Conservation (phyloP, 352 stramenopile genomes). For the Pythium periplocum region DNA sequence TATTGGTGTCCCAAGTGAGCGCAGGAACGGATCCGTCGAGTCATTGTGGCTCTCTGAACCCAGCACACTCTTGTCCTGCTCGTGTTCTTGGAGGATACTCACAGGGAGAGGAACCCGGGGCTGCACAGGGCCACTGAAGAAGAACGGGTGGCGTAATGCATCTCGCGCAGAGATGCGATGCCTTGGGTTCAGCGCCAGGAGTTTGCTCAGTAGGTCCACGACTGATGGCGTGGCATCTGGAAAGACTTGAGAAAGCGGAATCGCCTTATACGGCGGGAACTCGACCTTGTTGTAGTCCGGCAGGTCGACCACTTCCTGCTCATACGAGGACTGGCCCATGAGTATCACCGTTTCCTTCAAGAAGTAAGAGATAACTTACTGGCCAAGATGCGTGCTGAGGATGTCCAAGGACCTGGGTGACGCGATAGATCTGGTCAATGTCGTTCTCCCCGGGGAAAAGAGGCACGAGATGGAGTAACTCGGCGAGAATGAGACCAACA, state of each 20-base stretch:
- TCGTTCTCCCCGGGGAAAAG: constrained; percentile 79
- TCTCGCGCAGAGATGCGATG: constrained; percentile 35
- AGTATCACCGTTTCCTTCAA: no score
- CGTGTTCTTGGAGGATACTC: background rate
- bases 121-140: constrained; percentile 9
- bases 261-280: constrained; percentile 47
- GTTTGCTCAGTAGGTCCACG: constrained; percentile 44
- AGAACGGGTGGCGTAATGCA: constrained; percentile 17
- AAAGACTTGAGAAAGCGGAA: constrained; percentile 39
- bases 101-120: constrained; percentile 8
- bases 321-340: background rate
- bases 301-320: constrained; percentile 16
- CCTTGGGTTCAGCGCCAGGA: constrained; percentile 30
- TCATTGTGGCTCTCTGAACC: background rate
- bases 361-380: constrained; percentile 10
- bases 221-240: constrained; percentile 31
- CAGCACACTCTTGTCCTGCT: background rate
- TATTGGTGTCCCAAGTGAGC: constrained; percentile 14
- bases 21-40: constrained; percentile 5
- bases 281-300: constrained; percentile 69
- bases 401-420: constrained; percentile 62
- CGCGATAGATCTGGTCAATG: constrained; percentile 74
- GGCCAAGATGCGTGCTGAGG: constrained; percentile 45
- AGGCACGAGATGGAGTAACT: constrained; percentile 52
- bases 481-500: constrained; percentile 57